Conservation (phyloP, 768 basidiomycete genomes). For the Tylopilus plumbeoviolaceoides region DNA sequence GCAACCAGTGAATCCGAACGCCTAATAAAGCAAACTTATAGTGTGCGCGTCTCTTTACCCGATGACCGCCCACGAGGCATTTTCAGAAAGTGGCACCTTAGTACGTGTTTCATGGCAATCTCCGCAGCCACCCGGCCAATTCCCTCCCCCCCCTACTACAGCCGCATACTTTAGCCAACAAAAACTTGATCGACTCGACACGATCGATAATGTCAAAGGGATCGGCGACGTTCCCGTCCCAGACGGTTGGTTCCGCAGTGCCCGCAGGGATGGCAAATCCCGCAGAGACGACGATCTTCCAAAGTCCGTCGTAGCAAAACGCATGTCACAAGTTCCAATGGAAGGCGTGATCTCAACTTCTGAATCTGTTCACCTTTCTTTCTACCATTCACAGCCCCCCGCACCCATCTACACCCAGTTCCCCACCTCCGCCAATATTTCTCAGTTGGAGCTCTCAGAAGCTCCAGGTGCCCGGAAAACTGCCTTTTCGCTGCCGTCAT, state of each 20-base stretch:
- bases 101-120: slow-evolving; percentile 37
- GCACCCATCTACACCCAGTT: slow-evolving; percentile 29
- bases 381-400: slow-evolving; percentile 21
- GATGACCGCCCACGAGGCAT: slow-evolving; percentile 40
- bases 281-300: slow-evolving; percentile 38
- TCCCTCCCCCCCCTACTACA: slow-evolving; percentile 26
- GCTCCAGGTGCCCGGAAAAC: slow-evolving; percentile 20
- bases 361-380: slow-evolving; percentile 18
- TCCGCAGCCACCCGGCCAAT: slow-evolving; percentile 19
- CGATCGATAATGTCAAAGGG: slow-evolving; percentile 65
- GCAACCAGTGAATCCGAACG: slow-evolving; percentile 37
- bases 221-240: slow-evolving; percentile 66
- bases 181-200: slow-evolving; percentile 64
- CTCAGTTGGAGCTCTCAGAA: slow-evolving; percentile 27
- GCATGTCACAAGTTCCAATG: slow-evolving; percentile 32
- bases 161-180: slow-evolving; percentile 85
- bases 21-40: slow-evolving; percentile 54
- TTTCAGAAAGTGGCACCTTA: slow-evolving; percentile 50
- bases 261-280: slow-evolving; percentile 59
- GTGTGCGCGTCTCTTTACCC: slow-evolving; percentile 45
- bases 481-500: slow-evolving; percentile 30
- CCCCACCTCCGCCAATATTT: slow-evolving; percentile 28
- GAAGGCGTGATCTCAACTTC: slow-evolving; percentile 24
- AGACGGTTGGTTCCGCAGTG: slow-evolving; percentile 75
- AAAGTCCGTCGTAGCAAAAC: slow-evolving; percentile 45